phyloP scores from a whole-genome alignment of 2,329 filamentous ascomycete genomes.

The Grosmannia huntii region DNA sequence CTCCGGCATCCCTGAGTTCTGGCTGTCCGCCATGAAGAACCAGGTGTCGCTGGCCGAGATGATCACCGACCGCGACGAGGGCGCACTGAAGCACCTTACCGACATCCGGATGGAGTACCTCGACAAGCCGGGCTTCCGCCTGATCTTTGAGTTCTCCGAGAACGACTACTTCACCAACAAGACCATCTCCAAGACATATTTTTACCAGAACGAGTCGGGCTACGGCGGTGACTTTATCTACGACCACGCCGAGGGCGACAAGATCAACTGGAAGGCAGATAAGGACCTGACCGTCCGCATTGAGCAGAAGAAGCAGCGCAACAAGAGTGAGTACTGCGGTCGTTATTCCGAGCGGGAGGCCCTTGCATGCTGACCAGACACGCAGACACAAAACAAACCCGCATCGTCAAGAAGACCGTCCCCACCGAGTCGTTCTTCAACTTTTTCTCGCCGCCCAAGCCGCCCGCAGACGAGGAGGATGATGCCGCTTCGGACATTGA shows the following conservation, averaged over 20 bases:
- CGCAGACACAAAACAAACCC: slow-evolving; percentile 94
- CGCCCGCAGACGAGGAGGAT: slow-evolving; percentile 60
- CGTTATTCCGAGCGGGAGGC: no score
- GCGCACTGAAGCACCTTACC: slow-evolving; percentile 73
- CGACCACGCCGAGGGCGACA: slow-evolving; percentile 94
- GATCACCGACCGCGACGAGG: slow-evolving; percentile 96
- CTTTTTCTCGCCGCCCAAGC: slow-evolving; percentile 94
- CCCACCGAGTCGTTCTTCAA: slow-evolving; percentile 98
- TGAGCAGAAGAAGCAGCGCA: slow-evolving; percentile 99
- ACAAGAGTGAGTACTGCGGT: slow-evolving; percentile 65
- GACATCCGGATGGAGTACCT: slow-evolving; percentile 99
- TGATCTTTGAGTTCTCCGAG: slow-evolving; percentile 92
- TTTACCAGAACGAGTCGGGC: slow-evolving; percentile 95
- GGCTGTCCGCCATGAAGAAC: slow-evolving; percentile 99
- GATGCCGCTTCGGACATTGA: slow-evolving; percentile 84
- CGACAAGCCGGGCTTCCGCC: slow-evolving; percentile 91
- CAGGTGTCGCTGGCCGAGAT: slow-evolving; percentile 94
- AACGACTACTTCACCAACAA: slow-evolving; percentile 99
- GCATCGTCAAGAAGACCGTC: slow-evolving; percentile 97
- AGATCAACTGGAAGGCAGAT: slow-evolving; percentile 90
- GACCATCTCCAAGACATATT: slow-evolving; percentile 95
- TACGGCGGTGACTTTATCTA: slow-evolving; percentile 99
- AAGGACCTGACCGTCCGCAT: slow-evolving; percentile 90
- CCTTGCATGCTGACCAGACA: not conserved
- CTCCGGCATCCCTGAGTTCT: slow-evolving; percentile 94